A percentile compares a stretch with the other conserved stretches of the same genome.
Evolutionary conservation across 345 rosid species (phyloP).

Genomic region (Excoecaria cochinchinensis): DNA sequence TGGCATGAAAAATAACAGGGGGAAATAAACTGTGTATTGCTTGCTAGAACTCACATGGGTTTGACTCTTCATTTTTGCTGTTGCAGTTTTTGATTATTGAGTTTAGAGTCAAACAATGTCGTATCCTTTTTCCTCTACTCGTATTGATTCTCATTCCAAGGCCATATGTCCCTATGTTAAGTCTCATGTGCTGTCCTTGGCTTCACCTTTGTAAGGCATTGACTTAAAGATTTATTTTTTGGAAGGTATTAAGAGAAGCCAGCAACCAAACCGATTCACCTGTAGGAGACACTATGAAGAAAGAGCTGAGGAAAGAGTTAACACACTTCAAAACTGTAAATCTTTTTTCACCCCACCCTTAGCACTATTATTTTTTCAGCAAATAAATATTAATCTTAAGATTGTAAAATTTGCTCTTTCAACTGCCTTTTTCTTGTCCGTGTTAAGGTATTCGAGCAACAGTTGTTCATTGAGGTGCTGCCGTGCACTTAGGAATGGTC

Average conservation of each 20-base stretch:
- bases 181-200: conserved; percentile 2
- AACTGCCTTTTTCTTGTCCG: conserved; percentile 1
- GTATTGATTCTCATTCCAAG: background rate
- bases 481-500: conserved; percentile 12
- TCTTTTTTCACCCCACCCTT: background rate
- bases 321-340: conserved; percentile 45
- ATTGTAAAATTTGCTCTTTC: background rate
- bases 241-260: conserved; percentile 43
- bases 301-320: conserved; percentile 36
- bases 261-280: conserved; percentile 11
- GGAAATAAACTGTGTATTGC: background rate
- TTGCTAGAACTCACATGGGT: background rate
- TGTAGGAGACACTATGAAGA: conserved; percentile 19
- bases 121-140: background rate
- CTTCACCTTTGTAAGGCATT: background rate
- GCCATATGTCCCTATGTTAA: background rate
- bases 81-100: background rate
- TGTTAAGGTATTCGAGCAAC: conserved; percentile 45
- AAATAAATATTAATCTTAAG: conserved; percentile 4
- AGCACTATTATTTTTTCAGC: background rate
- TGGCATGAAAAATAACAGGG: no score
- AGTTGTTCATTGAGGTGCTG: conserved; percentile 32
- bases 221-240: conserved; percentile 13
- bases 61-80: background rate
- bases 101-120: background rate